These are phyloP conservation scores for Aplosporella prunicola DNA, from an alignment of 2,329 filamentous ascomycete species.

Conservation along the genomic window DNA sequence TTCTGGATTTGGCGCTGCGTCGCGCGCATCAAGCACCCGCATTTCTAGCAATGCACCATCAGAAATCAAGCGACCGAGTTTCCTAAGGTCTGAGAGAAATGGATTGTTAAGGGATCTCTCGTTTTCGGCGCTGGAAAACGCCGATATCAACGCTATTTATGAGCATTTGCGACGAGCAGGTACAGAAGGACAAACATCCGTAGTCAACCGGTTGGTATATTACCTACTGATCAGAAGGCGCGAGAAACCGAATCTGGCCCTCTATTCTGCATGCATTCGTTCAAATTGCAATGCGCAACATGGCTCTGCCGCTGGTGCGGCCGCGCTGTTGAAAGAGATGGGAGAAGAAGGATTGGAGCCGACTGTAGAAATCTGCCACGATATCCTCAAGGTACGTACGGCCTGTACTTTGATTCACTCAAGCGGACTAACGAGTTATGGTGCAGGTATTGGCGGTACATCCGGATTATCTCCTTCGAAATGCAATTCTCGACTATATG, in stretches of 20 bases:
- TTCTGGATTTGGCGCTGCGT: neutral
- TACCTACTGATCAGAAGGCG: slow-evolving; percentile 49
- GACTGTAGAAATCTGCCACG: slow-evolving; percentile 60
- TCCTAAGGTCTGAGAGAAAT: too few species aligned
- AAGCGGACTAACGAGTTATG: neutral
- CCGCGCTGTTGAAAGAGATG: slow-evolving; percentile 64
- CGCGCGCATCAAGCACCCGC: neutral
- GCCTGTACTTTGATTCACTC: neutral
- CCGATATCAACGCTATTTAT: too few species aligned
- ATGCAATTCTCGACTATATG: slow-evolving; percentile 64
- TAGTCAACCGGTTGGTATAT: slow-evolving; percentile 31
- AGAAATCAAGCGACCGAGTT: too few species aligned
- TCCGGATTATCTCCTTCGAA: slow-evolving; percentile 70
- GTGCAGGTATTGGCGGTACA: slow-evolving; percentile 60
- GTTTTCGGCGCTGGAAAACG: too few species aligned
- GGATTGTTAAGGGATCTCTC: too few species aligned
- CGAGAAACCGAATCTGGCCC: slow-evolving; percentile 45
- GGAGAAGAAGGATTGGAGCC: slow-evolving; percentile 48
- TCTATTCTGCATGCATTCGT: slow-evolving; percentile 68
- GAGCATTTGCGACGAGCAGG: too few species aligned
- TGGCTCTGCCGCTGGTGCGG: slow-evolving; percentile 59
- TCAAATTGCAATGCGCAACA: slow-evolving; percentile 54
- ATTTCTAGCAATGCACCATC: neutral
- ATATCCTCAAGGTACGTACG: slow-evolving; percentile 53
- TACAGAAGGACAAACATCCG: too few species aligned